phyloP scores from a whole-genome alignment of 805 yeast species.

The Starmerella sirachaensis region DNA sequence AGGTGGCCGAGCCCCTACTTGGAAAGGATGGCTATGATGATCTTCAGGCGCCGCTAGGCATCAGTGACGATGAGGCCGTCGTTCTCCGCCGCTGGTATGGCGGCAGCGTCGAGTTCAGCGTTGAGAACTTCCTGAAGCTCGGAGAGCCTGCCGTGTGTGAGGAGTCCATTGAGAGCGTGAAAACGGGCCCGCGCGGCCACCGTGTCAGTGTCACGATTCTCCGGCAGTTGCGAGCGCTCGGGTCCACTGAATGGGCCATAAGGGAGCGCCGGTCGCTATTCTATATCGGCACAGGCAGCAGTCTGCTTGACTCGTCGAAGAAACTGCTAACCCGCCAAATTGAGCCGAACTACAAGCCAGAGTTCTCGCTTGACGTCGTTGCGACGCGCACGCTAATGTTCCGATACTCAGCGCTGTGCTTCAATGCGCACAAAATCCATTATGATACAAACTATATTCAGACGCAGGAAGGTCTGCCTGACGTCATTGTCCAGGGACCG shows the following conservation, averaged over 20 bases:
- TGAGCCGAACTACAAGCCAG: slow-evolving; percentile 4
- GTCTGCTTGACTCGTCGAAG: background rate
- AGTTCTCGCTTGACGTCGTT: slow-evolving; percentile 23
- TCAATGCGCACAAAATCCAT: slow-evolving; percentile 78
- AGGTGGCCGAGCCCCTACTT: slow-evolving; percentile 35
- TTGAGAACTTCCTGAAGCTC: slow-evolving; percentile 27
- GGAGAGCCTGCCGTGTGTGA: slow-evolving; percentile 36
- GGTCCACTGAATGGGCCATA: slow-evolving; percentile 25
- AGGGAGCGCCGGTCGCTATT: slow-evolving; percentile 49
- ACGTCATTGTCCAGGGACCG: slow-evolving; percentile 70
- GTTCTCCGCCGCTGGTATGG: slow-evolving; percentile 68
- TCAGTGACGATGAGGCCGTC: slow-evolving; percentile 20
- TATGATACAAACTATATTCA: slow-evolving; percentile 47
- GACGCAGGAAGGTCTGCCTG: slow-evolving; percentile 46
- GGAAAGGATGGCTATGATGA: slow-evolving; percentile 72
- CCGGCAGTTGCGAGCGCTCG: slow-evolving; percentile 33
- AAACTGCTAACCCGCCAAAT: slow-evolving; percentile 1
- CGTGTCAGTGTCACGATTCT: slow-evolving; percentile 41
- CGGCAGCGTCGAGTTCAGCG: slow-evolving; percentile 43
- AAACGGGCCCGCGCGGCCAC: slow-evolving; percentile 7
- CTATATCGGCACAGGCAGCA: slow-evolving; percentile 35
- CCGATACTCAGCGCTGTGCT: slow-evolving; percentile 62
- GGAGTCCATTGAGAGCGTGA: slow-evolving; percentile 37
- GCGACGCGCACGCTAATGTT: slow-evolving; percentile 38
- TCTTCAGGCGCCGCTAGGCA: slow-evolving; percentile 49